Evolutionary conservation across 2,329 filamentous ascomycete genomes (phyloP).

Genomic region (Paraphaeosphaeria sporulosa): DNA sequence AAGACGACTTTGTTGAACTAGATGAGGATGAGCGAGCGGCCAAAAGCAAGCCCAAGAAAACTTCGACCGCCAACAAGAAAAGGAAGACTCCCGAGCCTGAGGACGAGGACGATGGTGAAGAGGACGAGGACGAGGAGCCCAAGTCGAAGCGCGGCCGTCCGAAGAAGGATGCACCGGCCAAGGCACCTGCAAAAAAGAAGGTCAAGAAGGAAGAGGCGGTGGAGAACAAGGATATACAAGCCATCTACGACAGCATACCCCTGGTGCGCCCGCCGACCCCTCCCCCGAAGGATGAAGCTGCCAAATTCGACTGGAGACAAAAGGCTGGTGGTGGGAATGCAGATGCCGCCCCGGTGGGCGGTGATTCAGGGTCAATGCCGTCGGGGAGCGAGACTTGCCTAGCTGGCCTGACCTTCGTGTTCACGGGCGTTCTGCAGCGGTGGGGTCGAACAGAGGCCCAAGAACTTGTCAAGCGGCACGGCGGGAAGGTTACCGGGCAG

Average conservation of each 20-base stretch:
- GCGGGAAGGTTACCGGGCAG: conserved; percentile 84
- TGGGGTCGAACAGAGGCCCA: conserved; percentile 86
- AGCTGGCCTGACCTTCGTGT: conserved; percentile 89
- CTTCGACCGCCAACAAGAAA: conserved; percentile 54
- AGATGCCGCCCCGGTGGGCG: conserved; percentile 68
- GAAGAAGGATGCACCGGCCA: conserved; percentile 51
- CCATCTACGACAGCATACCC: conserved; percentile 87
- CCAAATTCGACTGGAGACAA: conserved; percentile 80
- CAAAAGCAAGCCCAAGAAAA: conserved; percentile 50
- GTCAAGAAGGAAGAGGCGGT: conserved; percentile 70
- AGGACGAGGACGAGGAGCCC: conserved; percentile 56
- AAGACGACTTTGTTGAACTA: conserved; percentile 55
- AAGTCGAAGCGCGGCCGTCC: conserved; percentile 64
- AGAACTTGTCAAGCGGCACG: conserved; percentile 88
- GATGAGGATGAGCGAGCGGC: conserved; percentile 53
- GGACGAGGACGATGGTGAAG: conserved; percentile 62
- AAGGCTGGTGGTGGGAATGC: conserved; percentile 64
- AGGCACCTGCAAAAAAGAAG: conserved; percentile 64
- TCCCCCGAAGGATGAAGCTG: conserved; percentile 70
- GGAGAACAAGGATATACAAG: conserved; percentile 77
- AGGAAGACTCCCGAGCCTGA: conserved; percentile 64
- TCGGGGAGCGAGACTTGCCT: conserved; percentile 88
- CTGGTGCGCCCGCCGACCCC: conserved; percentile 84
- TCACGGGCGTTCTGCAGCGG: conserved; percentile 84
- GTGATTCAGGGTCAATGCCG: conserved; percentile 73